Evolutionary conservation across 352 stramenopile genomes (phyloP).

Genomic region (Phytophthora megakarya): DNA sequence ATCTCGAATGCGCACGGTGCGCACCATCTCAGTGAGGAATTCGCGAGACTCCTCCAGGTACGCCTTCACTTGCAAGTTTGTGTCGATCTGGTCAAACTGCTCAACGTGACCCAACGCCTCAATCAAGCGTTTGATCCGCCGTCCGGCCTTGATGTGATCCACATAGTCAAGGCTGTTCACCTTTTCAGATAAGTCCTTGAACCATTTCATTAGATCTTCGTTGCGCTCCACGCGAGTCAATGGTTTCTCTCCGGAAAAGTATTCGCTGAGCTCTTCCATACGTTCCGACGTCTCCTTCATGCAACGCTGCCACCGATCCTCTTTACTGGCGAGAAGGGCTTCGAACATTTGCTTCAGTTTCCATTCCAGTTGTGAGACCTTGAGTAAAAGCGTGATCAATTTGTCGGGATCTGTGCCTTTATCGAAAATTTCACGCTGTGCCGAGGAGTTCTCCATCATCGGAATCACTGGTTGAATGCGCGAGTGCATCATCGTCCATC

Average conservation of each 20-base stretch:
- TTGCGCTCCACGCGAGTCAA: constrained; percentile 93
- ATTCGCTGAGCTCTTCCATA: constrained; percentile 93
- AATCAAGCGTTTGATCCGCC: constrained; percentile 94
- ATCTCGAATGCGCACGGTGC: constrained; percentile 93
- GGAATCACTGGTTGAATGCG: constrained; percentile 83
- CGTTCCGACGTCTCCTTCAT: constrained; percentile 89
- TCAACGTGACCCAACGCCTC: constrained; percentile 94
- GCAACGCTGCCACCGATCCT: constrained; percentile 91
- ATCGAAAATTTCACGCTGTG: constrained; percentile 86
- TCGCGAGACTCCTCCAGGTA: constrained; percentile 92
- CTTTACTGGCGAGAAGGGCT: constrained; percentile 88
- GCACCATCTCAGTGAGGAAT: constrained; percentile 95
- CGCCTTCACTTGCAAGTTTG: constrained; percentile 94
- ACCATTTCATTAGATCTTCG: constrained; percentile 94
- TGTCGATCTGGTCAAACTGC: constrained; percentile 96
- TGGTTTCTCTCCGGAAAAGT: constrained; percentile 94
- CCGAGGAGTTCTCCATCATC: constrained; percentile 87
- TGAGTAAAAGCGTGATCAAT: constrained; percentile 92
- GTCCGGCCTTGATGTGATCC: constrained; percentile 93
- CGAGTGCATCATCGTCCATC: constrained; percentile 96
- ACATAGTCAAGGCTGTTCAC: constrained; percentile 91
- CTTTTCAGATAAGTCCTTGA: constrained; percentile 90
- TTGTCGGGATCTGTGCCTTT: constrained; percentile 82
- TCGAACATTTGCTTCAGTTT: constrained; percentile 95
- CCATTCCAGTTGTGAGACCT: constrained; percentile 94